Conservation (phyloP, 1,284 basidiomycete genomes). For the Heterobasidion parviporum region DNA sequence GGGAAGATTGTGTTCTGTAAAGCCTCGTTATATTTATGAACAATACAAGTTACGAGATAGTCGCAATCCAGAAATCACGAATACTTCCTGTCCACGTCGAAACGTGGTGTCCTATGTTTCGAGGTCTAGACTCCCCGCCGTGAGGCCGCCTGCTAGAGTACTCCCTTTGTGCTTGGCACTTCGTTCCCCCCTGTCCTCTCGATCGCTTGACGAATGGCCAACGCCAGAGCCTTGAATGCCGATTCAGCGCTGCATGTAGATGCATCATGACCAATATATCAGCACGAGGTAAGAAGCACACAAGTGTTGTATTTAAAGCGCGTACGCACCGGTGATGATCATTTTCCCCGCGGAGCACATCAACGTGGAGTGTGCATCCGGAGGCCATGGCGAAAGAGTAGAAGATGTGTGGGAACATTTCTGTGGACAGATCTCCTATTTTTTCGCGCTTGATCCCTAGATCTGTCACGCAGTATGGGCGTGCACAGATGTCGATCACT, state of each 20-base stretch:
- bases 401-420: constrained; percentile 97
- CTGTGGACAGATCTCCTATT: constrained; percentile 92
- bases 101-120: too few species aligned
- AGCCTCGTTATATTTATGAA: neutral
- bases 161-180: constrained; percentile 96
- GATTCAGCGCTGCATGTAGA: constrained; percentile 71
- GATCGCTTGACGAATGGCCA: constrained; percentile 93
- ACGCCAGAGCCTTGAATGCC: constrained; percentile 94
- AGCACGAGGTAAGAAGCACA: neutral
- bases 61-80: neutral
- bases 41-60: neutral
- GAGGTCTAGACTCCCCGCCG: too few species aligned
- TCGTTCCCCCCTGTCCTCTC: constrained; percentile 86
- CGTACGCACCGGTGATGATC: constrained; percentile 87
- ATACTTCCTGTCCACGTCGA: too few species aligned
- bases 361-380: constrained; percentile 88
- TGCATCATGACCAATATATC: neutral
- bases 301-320: neutral
- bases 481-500: constrained; percentile 96
- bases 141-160: constrained; percentile 35
- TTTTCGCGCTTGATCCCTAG: constrained; percentile 91
- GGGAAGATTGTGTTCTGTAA: neutral
- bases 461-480: constrained; percentile 92
- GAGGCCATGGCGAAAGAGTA: constrained; percentile 90
- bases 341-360: constrained; percentile 91